phyloP scores from a whole-genome alignment of 2,329 filamentous ascomycete genomes.

The Cladophialophora exuberans region DNA sequence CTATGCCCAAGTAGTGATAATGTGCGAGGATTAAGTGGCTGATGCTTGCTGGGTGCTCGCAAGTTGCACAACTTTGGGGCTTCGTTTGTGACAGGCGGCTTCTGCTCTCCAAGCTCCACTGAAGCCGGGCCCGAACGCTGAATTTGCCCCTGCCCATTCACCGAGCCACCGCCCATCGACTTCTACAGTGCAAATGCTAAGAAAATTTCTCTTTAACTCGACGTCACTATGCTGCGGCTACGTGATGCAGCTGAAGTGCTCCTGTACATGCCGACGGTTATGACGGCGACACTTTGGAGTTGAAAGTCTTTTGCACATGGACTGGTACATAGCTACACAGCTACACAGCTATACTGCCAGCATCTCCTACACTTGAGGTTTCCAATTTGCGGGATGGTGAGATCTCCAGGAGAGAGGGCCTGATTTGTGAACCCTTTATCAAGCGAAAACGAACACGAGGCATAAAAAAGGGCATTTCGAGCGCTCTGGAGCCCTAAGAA shows the following conservation, averaged over 20 bases:
- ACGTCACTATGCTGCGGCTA: conserved; percentile 5
- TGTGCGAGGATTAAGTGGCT: conserved; percentile 4
- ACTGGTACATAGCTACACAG: too few relatives aligned
- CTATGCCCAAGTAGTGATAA: conserved; percentile 8
- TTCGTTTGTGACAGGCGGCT: conserved; percentile 12
- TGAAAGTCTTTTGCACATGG: too few relatives aligned
- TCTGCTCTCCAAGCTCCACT: not conserved
- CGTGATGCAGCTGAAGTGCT: too few relatives aligned
- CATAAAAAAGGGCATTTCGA: not conserved
- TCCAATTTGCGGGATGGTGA: not conserved
- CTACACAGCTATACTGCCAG: too few relatives aligned
- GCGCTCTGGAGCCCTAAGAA: not conserved
- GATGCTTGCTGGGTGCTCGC: not conserved
- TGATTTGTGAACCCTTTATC: not conserved
- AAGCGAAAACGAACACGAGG: conserved; percentile 6
- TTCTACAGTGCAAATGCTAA: too few relatives aligned
- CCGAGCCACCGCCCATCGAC: too few relatives aligned
- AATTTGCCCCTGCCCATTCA: conserved; percentile 3
- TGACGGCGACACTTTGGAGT: not conserved
- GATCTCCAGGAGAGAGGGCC: conserved; percentile 2
- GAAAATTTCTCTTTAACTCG: not conserved
- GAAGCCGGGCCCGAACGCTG: not conserved
- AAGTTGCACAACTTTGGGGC: conserved; percentile 2
- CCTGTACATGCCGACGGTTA: not conserved
- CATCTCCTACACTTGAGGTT: not conserved